Evolutionary conservation across 768 basidiomycete genomes (phyloP).

Genomic region (Trametes coccinea): DNA sequence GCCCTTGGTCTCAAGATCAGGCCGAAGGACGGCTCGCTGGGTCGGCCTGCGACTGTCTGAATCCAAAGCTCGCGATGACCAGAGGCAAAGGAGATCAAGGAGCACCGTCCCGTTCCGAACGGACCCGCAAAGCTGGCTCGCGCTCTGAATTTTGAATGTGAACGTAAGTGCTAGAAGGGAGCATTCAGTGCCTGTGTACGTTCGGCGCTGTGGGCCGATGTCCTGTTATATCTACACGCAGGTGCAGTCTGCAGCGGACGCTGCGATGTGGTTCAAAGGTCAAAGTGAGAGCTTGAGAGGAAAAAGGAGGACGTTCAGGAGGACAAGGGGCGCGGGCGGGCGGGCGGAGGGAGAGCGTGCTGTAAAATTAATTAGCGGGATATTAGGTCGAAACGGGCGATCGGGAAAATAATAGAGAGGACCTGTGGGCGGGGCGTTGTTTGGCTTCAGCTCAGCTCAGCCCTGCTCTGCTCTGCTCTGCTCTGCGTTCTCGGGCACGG

Average conservation of each 20-base stretch:
- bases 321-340: not conserved
- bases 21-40: not conserved
- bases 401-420: constrained; percentile 18
- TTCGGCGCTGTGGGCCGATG: constrained; percentile 6
- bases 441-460: constrained; percentile 7
- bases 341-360: constrained; percentile 12
- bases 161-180: constrained; percentile 2
- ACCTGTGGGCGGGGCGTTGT: constrained; percentile 2
- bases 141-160: not conserved
- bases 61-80: not conserved
- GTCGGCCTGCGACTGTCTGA: too few relatives aligned
- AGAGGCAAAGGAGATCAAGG: not conserved
- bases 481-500: constrained; percentile 25
- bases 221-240: not conserved
- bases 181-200: not conserved
- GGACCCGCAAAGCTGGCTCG: not conserved
- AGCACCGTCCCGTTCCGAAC: constrained; percentile 13
- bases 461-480: too few relatives aligned
- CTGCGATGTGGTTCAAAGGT: not conserved
- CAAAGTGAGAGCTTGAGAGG: not conserved
- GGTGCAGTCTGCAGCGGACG: not conserved
- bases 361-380: constrained; percentile 18
- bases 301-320: not conserved
- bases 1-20: not conserved
- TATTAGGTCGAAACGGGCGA: constrained; percentile 13